Conservation (phyloP, 768 basidiomycete species). For the Suillus bovinus region DNA sequence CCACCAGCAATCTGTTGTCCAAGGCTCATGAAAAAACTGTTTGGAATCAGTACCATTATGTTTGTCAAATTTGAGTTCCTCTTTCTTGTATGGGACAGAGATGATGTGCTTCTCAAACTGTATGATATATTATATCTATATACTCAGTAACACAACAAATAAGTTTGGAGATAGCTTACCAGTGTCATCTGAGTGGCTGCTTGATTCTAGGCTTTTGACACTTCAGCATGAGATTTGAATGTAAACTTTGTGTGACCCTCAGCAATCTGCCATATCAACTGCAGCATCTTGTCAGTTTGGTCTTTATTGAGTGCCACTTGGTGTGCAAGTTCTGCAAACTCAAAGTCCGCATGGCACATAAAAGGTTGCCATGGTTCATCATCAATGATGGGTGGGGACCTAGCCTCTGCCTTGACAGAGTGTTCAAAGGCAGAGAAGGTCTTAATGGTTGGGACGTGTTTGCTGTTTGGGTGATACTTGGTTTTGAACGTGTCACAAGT, state of each 20-base stretch:
- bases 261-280: neutral
- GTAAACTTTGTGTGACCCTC: slow-evolving; percentile 10
- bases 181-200: neutral
- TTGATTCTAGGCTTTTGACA: slow-evolving; percentile 2
- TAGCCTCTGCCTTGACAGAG: neutral
- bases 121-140: neutral
- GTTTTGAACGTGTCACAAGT: slow-evolving; percentile 9
- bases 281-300: neutral
- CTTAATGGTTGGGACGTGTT: neutral
- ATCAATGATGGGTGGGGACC: neutral
- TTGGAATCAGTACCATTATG: slow-evolving; percentile 27
- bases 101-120: slow-evolving; percentile 6
- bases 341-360: slow-evolving; percentile 9
- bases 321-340: slow-evolving; percentile 14
- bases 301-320: slow-evolving; percentile 10
- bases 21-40: slow-evolving; percentile 36
- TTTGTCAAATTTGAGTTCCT: slow-evolving; percentile 12
- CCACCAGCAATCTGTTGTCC: slow-evolving; percentile 38
- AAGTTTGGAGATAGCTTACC: too few species aligned
- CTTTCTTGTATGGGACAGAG: slow-evolving; percentile 1
- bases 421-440: slow-evolving; percentile 9
- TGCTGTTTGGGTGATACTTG: slow-evolving; percentile 8
- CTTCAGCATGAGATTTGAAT: slow-evolving; percentile 6
- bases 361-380: slow-evolving; percentile 12
- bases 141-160: neutral